phyloP scores from a whole-genome alignment of 192 early-diverging fungal species.

The Linderina pennispora region DNA sequence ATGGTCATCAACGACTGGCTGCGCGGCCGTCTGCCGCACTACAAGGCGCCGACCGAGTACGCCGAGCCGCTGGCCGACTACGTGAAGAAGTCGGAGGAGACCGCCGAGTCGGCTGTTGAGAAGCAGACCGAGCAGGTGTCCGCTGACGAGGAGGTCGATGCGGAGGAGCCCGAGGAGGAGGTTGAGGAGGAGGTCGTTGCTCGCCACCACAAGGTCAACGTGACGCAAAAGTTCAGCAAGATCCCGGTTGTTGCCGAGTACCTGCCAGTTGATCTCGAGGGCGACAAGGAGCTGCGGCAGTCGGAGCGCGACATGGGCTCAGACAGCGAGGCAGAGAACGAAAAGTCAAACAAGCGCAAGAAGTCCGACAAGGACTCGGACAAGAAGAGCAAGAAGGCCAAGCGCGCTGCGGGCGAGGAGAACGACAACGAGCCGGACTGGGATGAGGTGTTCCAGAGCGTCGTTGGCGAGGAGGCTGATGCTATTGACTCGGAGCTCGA shows the following conservation, averaged over 20 bases:
- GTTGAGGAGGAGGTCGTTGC: conserved; percentile 3
- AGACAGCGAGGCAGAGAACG: conserved; percentile 45
- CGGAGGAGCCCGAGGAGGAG: conserved; percentile 19
- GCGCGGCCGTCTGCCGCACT: conserved; percentile 95
- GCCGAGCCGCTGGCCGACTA: conserved; percentile 18
- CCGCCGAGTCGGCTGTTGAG: background rate
- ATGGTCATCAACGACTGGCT: conserved; percentile 99
- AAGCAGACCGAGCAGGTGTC: conserved; percentile 8
- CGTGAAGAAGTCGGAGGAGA: background rate
- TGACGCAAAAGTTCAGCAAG: conserved; percentile 88
- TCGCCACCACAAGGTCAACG: conserved; percentile 43
- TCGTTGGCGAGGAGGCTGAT: conserved; percentile 56
- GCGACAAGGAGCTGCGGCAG: conserved; percentile 51
- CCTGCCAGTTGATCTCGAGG: conserved; percentile 74
- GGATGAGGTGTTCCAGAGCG: conserved; percentile 85
- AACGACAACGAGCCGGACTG: conserved; percentile 59
- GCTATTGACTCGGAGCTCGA: conserved; percentile 44
- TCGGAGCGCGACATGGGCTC: conserved; percentile 51
- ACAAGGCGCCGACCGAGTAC: conserved; percentile 68
- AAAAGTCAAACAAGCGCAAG: conserved; percentile 28
- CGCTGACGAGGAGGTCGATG: conserved; percentile 3
- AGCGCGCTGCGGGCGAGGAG: conserved; percentile 24
- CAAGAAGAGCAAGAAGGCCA: conserved; percentile 40
- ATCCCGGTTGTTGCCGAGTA: conserved; percentile 84
- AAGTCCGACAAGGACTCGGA: conserved; percentile 17